A percentile compares a stretch with the other conserved stretches of the same genome.
Conservation (phyloP, 306 rosid genomes). For the Rubus parviflorus region DNA sequence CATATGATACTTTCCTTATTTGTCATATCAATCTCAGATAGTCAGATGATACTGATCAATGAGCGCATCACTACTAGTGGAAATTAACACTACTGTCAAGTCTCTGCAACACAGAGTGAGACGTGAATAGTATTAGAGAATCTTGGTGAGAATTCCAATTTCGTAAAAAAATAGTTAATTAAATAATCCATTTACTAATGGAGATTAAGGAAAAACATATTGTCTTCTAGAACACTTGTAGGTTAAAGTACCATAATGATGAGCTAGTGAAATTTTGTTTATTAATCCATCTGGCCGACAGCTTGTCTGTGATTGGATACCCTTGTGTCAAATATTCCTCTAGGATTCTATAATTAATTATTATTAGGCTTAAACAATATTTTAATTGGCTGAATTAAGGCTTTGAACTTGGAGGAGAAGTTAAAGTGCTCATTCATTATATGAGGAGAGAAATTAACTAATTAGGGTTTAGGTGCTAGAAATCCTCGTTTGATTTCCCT, state of each 20-base stretch:
- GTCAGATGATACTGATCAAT: slow-evolving; percentile 20
- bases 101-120: slow-evolving; percentile 4
- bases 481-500: slow-evolving; percentile 17
- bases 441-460: slow-evolving; percentile 13
- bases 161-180: not conserved
- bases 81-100: not conserved
- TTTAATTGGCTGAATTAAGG: not conserved
- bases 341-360: slow-evolving; percentile 15
- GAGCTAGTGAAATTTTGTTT: slow-evolving; percentile 7
- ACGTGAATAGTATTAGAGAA: slow-evolving; percentile 8
- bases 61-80: slow-evolving; percentile 8
- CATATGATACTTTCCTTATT: slow-evolving; percentile 36
- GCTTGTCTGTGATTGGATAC: slow-evolving; percentile 33
- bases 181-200: not conserved
- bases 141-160: slow-evolving; percentile 13
- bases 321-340: slow-evolving; percentile 28
- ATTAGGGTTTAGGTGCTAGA: slow-evolving; percentile 26
- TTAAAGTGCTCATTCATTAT: slow-evolving; percentile 23
- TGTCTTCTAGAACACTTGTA: not conserved
- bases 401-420: not conserved
- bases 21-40: slow-evolving; percentile 41
- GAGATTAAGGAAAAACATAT: not conserved
- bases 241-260: not conserved
- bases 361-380: slow-evolving; percentile 9
- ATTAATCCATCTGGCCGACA: slow-evolving; percentile 36